Conservation (phyloP, 441 rosid species). For the Bocquillonia castaneifolia region DNA sequence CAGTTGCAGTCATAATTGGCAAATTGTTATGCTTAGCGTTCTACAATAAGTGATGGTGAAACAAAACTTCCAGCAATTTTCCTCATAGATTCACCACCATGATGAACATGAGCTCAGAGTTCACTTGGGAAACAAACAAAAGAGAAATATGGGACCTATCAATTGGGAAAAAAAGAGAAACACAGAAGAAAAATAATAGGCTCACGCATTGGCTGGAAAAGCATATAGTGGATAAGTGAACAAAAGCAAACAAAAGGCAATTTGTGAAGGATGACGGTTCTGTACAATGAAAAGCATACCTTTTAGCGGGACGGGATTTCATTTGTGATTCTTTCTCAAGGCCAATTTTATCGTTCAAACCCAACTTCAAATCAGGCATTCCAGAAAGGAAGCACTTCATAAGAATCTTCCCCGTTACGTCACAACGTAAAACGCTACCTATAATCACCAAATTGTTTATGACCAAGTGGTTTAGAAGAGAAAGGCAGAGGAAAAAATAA, state of each 20-base stretch:
- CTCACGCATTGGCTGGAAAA: not conserved
- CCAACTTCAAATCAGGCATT: slow-evolving; percentile 99
- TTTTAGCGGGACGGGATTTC: slow-evolving; percentile 91
- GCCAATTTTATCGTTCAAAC: slow-evolving; percentile 98
- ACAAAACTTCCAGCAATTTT: not conserved
- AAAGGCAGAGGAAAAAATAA: not conserved
- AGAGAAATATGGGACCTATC: slow-evolving; percentile 1
- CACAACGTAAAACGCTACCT: slow-evolving; percentile 95
- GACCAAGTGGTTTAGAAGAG: slow-evolving; percentile 8
- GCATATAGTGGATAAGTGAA: not conserved
- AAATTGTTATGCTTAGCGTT: not conserved
- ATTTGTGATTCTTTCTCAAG: slow-evolving; percentile 97
- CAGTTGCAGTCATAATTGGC: not conserved
- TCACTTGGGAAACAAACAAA: not conserved
- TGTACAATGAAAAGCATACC: slow-evolving; percentile 40
- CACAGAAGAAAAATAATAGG: not conserved
- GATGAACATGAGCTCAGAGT: not conserved
- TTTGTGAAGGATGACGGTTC: slow-evolving; percentile 10
- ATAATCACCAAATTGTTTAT: slow-evolving; percentile 24
- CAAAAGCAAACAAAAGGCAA: not conserved
- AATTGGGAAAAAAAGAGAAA: not conserved
- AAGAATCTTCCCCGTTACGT: slow-evolving; percentile 91
- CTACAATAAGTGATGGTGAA: not conserved
- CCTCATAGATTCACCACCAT: not conserved
- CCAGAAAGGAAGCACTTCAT: slow-evolving; percentile 99